Evolutionary conservation across 768 basidiomycete species (phyloP).

Genomic region (Cystobasidium onofrii): DNA sequence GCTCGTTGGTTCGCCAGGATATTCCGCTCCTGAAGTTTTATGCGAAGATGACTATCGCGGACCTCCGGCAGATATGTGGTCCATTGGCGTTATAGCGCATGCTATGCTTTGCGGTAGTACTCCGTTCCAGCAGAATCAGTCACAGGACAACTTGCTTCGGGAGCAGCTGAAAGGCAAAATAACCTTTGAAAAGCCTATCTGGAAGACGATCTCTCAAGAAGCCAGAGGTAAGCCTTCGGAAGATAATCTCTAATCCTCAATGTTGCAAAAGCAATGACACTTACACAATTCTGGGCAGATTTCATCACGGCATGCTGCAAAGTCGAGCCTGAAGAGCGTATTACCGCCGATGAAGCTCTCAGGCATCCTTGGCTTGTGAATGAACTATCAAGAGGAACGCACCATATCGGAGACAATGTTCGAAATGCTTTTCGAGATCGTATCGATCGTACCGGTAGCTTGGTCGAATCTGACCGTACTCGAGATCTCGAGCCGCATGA

Average conservation of each 20-base stretch:
- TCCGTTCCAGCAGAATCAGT: constrained; percentile 1
- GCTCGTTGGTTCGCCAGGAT: constrained; percentile 43
- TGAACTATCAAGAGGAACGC: neutral
- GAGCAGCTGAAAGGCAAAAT: neutral
- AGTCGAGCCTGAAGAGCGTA: constrained; percentile 62
- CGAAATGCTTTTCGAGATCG: neutral
- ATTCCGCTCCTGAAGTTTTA: constrained; percentile 54
- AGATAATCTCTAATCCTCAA: no score
- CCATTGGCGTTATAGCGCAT: constrained; percentile 86
- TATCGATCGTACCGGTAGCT: neutral
- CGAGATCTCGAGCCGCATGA: neutral
- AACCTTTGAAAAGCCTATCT: neutral
- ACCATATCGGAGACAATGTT: constrained; percentile 1
- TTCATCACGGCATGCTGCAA: constrained; percentile 69
- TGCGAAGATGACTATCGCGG: constrained; percentile 48
- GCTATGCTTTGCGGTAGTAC: constrained; percentile 52
- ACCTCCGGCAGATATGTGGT: constrained; percentile 90
- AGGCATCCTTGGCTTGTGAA: constrained; percentile 46
- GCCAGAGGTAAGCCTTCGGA: constrained; percentile 10
- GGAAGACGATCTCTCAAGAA: constrained; percentile 18
- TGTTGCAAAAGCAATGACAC: no score
- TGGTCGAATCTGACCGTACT: constrained; percentile 2
- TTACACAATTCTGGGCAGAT: constrained; percentile 75
- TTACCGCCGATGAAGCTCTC: constrained; percentile 65
- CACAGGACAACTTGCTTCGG: neutral